These are phyloP conservation scores for Isabelozyma gotoi DNA, from an alignment of 805 yeast genomes.

Conservation along the genomic window DNA sequence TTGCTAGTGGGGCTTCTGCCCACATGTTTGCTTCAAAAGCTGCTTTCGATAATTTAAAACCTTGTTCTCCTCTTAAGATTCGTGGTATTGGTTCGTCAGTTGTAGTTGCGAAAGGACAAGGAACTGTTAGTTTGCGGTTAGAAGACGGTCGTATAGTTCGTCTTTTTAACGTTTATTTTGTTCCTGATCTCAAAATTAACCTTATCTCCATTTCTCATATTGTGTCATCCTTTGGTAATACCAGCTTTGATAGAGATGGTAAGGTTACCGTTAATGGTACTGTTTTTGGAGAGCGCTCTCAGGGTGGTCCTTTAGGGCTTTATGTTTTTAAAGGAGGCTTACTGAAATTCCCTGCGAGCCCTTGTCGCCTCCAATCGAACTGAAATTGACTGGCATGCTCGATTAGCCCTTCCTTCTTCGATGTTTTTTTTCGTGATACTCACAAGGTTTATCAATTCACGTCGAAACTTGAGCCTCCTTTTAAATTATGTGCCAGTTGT, in stretches of 20 bases:
- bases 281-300: not conserved
- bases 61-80: not conserved
- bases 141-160: not conserved
- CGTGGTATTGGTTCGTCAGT: not conserved
- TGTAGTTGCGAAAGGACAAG: not conserved
- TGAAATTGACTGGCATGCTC: not conserved
- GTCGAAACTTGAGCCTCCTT: not conserved
- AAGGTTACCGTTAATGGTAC: not conserved
- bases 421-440: not conserved
- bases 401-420: not conserved
- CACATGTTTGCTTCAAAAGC: not conserved
- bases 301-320: not conserved
- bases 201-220: not conserved
- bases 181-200: not conserved
- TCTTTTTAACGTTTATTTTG: not conserved
- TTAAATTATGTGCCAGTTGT: not conserved
- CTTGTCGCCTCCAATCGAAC: not conserved
- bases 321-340: not conserved
- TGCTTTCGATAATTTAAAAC: not conserved
- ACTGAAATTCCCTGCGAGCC: not conserved
- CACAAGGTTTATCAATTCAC: not conserved
- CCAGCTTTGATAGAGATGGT: too few relatives aligned
- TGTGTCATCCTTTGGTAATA: too few relatives aligned
- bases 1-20: not conserved
- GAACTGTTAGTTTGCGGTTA: not conserved